Percentiles rank a stretch among this genome's conserved stretches.
phyloP scores from a whole-genome alignment of 305 asterid genomes.

The Nicotiana rustica region DNA sequence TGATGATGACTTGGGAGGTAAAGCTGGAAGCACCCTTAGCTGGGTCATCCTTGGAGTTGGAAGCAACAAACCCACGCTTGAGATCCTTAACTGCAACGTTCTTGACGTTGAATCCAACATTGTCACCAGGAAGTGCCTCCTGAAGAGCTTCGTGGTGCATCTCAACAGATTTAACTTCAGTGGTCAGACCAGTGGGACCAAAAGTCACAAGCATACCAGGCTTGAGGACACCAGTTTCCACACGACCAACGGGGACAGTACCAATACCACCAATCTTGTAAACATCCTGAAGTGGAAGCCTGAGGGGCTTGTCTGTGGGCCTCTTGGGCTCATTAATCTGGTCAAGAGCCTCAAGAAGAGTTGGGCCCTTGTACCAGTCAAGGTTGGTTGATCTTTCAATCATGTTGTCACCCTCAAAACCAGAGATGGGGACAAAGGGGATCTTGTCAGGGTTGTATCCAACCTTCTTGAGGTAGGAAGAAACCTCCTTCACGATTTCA shows the following conservation, averaged over 20 bases:
- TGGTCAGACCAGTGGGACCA: constrained; percentile 60
- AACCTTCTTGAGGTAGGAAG: constrained; percentile 55
- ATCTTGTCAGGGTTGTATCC: constrained; percentile 61
- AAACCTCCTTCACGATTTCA: constrained; percentile 54
- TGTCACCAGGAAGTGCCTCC: constrained; percentile 55
- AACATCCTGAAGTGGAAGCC: constrained; percentile 66
- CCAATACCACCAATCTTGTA: constrained; percentile 60
- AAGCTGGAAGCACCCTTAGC: constrained; percentile 53
- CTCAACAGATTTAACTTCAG: constrained; percentile 63
- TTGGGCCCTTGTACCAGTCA: constrained; percentile 70
- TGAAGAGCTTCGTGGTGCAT: constrained; percentile 56
- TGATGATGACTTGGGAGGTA: constrained; percentile 56
- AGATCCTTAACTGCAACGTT: constrained; percentile 62
- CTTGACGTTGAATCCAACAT: constrained; percentile 61
- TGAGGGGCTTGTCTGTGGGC: constrained; percentile 61
- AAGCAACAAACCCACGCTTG: constrained; percentile 59
- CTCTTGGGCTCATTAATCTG: constrained; percentile 53
- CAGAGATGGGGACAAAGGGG: constrained; percentile 57
- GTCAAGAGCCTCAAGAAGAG: constrained; percentile 64
- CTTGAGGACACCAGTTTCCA: constrained; percentile 49
- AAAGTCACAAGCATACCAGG: constrained; percentile 64
- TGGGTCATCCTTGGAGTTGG: constrained; percentile 56
- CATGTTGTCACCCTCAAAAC: constrained; percentile 59
- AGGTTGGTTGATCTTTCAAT: constrained; percentile 59
- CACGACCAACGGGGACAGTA: constrained; percentile 56